Base-by-base conservation (phyloP, 129 eudicot genomes). In the Artemisia tridentata region DNA sequence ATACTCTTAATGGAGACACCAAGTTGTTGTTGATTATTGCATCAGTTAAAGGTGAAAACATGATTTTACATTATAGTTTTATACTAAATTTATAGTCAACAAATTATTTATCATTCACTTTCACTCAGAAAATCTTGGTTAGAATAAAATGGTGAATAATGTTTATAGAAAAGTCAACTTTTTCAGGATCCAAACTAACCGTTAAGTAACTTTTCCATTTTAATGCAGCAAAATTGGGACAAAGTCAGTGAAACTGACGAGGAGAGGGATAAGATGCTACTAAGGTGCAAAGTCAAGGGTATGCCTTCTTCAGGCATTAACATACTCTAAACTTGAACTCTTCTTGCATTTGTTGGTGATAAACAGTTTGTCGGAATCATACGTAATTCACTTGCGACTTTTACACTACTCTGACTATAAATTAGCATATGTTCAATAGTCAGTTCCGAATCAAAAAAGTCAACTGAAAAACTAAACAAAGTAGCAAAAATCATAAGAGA, bases 231-330 rank as follows among this genome's bases (percentile, higher is more conserved):
- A n/a, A n/a, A n/a, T n/a, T n/a, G n/a, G n/a, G n/a, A n/a, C n/a
- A n/a, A n/a, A n/a, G n/a, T n/a, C n/a, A n/a, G n/a, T 79, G 99
- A 93, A 79, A 85, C 74, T 21, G 97, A 93, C 10, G 96, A 88
- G 29, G 96, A 90, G 56, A 72, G 97, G 67, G 99, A 93, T 81
- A 84, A 86, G 85, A 90, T 93, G 96, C 97, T 93, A 93, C 75
- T 80, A 49, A 69, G 97, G 97, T 56, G 85, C 72, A 19, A 89
- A 87, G 82, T 86, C 99, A 29, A 82, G 91, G 76, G 91, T 92
- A 11, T 88, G 81, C 10, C 90, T 93, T 67, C 95, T 88, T 79
- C 97, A 93, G 81, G 66, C 91, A 70, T 64, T 93, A 38, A 89
- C 97, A 16, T 90, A 84, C 78, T 91, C 86, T 63, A 81, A 85